A percentile compares a stretch with the other conserved stretches of the same genome.
These are phyloP conservation scores for Cladosporium sp. DNA, from an alignment of 2,329 filamentous ascomycete genomes.

Conservation along the genomic window DNA sequence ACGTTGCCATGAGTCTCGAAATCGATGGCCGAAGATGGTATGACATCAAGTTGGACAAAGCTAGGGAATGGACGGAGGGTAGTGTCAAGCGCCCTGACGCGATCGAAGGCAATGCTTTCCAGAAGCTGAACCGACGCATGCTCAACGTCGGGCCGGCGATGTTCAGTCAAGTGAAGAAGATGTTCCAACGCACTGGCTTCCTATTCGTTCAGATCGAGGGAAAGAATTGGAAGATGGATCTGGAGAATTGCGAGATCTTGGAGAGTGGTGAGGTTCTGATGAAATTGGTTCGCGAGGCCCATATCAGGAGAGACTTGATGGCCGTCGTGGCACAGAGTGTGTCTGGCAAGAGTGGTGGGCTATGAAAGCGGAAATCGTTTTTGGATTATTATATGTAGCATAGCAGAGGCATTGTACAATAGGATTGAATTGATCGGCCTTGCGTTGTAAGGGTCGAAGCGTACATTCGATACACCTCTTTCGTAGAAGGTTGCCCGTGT, in stretches of 20 bases:
- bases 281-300: neutral
- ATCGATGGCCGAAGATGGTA: neutral
- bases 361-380: neutral
- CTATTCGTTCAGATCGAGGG: conserved; percentile 26
- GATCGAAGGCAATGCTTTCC: neutral
- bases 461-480: neutral
- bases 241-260: conserved; percentile 30
- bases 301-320: neutral
- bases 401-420: neutral
- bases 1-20: neutral
- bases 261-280: conserved; percentile 27
- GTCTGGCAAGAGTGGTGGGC: neutral
- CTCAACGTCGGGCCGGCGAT: neutral
- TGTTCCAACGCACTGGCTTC: conserved; percentile 33
- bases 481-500: neutral
- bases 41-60: neutral
- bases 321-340: neutral
- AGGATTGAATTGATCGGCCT: neutral
- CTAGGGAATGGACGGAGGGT: neutral
- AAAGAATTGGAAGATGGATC: conserved; percentile 32
- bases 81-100: neutral
- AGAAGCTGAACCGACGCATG: neutral
- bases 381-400: neutral
- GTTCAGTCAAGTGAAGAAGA: conserved; percentile 23
- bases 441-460: neutral